Base-by-base conservation (phyloP, 441 rosid genomes). In the Raphanus hybrid region DNA sequence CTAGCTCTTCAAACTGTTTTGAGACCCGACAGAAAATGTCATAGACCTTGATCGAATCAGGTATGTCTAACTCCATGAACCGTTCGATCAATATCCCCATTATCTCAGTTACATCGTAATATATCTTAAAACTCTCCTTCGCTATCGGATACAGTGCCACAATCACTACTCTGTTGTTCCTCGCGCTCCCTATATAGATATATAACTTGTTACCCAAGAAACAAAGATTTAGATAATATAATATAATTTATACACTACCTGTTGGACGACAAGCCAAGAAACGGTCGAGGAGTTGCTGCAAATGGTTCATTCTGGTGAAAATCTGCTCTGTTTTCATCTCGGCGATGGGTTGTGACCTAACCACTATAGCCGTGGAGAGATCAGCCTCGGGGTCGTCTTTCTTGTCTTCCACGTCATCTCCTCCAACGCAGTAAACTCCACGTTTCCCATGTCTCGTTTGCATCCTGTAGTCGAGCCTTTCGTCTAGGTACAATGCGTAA, bases 241-340 rank as follows among this genome's bases (percentile, higher is more conserved):
- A 5, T 35, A 45, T 45, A 54, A 54, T 54, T 6, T 15, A 54
- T 54, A 54, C 10, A 54, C 7, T 54, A 92, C 99, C 99, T 86
- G 98, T 87, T 37, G 99, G 98, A 32, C 87, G 88, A 72, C 98
- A 93, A 60, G 98, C 93, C 71, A 95, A 75, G 75, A 93, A 89
- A 12, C 97, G 97, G 5, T 90, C 94, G 12, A 95, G 90, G 4
- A 93, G 86, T 74, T 88, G 97, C 45, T 87, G 97, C 84, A 89
- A 80, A 78, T 87, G 96, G 14, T 89, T 92, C 15, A 85, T 59
- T 86, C 86, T 87, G 3, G 86, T 84, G 74, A 91, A 87, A 1
- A 93, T 35, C 14, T 74, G 76, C 4, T 84, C 96, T 15, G 45
- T 80, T 66, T 82, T 87, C 93, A 91, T 85, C 43, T 91, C 91